A percentile compares a stretch with the other conserved stretches of the same genome.
Conservation (phyloP, 2,329 filamentous ascomycete genomes). For the Diaporthe destruens region DNA sequence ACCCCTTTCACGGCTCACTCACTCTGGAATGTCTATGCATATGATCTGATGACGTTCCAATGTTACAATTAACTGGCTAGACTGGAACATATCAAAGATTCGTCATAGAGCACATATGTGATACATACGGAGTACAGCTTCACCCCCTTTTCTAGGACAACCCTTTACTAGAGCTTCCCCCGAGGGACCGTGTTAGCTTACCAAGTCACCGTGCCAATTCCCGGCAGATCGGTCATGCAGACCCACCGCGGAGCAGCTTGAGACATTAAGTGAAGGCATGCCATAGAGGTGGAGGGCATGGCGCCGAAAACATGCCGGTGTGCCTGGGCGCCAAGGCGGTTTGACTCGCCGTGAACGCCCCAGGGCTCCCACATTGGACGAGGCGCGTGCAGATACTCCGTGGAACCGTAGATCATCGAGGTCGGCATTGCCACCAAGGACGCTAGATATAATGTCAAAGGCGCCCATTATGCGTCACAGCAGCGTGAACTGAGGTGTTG, state of each 20-base stretch:
- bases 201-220: neutral
- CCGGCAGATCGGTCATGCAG: conserved; percentile 8
- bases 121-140: no score
- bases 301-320: conserved; percentile 10
- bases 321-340: conserved; percentile 25
- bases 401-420: no score
- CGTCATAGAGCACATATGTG: neutral
- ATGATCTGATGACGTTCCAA: neutral
- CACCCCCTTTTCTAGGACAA: neutral
- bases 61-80: neutral
- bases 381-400: conserved; percentile 14
- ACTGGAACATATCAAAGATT: neutral
- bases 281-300: neutral
- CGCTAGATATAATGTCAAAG: conserved; percentile 8
- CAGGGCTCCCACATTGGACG: neutral
- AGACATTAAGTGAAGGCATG: neutral
- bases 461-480: neutral
- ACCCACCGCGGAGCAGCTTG: conserved; percentile 22
- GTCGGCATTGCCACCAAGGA: neutral
- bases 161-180: neutral
- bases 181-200: neutral
- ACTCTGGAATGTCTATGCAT: neutral
- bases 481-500: neutral
- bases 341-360: conserved; percentile 18
- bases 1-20: no score